A percentile compares a stretch with the other conserved stretches of the same genome.
phyloP scores from a whole-genome alignment of 345 rosid species.

The Streptanthus diversifolius region DNA sequence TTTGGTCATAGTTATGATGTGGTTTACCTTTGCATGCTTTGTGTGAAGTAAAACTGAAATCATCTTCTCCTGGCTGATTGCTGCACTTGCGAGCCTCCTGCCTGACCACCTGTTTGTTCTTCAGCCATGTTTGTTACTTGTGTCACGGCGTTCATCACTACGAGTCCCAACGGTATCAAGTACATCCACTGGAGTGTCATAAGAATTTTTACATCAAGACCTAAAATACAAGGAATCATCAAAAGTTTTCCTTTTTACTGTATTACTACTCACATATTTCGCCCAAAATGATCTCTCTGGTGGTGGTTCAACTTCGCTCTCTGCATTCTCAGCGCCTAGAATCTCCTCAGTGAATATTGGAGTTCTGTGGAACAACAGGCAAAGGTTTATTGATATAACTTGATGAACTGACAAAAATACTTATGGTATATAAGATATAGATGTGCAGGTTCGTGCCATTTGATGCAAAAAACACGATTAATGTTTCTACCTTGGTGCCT shows the following conservation, averaged over 20 bases:
- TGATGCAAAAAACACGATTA: not conserved
- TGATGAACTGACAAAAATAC: not conserved
- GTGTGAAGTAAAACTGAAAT: slow-evolving; percentile 23
- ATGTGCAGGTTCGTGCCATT: not conserved
- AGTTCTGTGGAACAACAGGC: slow-evolving; percentile 42
- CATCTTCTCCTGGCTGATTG: slow-evolving; percentile 65
- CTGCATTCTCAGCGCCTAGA: slow-evolving; percentile 55
- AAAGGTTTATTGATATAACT: not conserved
- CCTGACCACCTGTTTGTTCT: slow-evolving; percentile 55
- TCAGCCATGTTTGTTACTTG: slow-evolving; percentile 91
- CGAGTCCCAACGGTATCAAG: slow-evolving; percentile 80
- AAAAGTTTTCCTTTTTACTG: not conserved
- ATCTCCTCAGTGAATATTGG: slow-evolving; percentile 71
- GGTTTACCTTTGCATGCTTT: not conserved
- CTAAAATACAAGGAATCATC: not conserved
- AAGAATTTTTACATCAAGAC: not conserved
- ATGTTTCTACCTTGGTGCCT: slow-evolving; percentile 68
- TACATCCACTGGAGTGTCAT: slow-evolving; percentile 82
- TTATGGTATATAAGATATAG: not conserved
- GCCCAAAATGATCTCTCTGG: slow-evolving; percentile 95
- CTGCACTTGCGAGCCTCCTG: slow-evolving; percentile 44
- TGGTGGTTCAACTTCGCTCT: slow-evolving; percentile 56
- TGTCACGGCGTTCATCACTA: slow-evolving; percentile 88
- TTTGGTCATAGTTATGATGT: not conserved
- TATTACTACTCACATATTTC: slow-evolving; percentile 83